phyloP scores from a whole-genome alignment of 331 rosid species.

The Quercus tomentella region DNA sequence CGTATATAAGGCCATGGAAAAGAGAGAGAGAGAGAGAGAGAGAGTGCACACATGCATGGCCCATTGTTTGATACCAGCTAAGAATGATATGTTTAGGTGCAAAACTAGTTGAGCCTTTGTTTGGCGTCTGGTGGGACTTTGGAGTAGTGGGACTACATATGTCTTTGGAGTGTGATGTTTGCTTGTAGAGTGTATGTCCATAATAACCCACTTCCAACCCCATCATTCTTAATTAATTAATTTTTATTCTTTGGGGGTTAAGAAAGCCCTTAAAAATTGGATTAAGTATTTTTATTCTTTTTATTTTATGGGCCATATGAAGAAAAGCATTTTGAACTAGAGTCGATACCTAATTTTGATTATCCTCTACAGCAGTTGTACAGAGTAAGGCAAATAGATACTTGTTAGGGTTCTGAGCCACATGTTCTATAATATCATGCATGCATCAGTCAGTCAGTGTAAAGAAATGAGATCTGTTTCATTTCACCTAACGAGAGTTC shows the following conservation, averaged over 20 bases:
- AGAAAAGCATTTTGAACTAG: no score
- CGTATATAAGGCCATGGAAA: slow-evolving; percentile 29
- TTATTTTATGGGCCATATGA: neutral
- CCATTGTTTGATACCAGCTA: slow-evolving; percentile 77
- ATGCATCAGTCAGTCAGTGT: no score
- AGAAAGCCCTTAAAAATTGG: neutral
- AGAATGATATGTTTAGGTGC: slow-evolving; percentile 44
- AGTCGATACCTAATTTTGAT: no score
- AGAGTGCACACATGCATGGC: slow-evolving; percentile 39
- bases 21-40: neutral
- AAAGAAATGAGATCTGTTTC: no score
- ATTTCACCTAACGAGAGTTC: no score
- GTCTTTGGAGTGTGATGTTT: neutral
- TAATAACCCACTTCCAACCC: neutral
- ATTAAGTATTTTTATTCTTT: neutral
- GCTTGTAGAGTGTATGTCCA: slow-evolving; percentile 11
- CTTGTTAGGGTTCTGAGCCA: no score
- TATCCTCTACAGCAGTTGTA: no score
- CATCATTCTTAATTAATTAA: neutral
- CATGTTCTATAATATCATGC: no score
- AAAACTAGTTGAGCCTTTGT: slow-evolving; percentile 37
- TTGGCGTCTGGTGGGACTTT: slow-evolving; percentile 23
- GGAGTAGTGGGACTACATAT: slow-evolving; percentile 2
- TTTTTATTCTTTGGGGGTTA: no score
- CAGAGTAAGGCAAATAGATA: no score